Base-by-base conservation (phyloP, 495 filamentous ascomycete genomes). In the Paragyromitra xinjiangensis region DNA sequence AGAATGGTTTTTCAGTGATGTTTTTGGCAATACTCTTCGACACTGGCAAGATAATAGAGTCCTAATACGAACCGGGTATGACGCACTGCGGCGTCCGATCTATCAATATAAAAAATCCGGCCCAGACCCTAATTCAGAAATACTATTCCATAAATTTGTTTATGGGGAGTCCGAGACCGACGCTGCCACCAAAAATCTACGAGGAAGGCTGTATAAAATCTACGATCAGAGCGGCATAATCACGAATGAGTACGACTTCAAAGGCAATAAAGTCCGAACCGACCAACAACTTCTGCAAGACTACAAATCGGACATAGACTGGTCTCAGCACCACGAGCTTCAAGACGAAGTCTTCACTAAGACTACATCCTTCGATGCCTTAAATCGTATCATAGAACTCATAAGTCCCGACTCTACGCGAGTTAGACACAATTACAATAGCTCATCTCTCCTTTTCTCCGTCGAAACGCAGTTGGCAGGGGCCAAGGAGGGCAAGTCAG, bases 201-300 rank as follows among this genome's bases (percentile, higher is more conserved):
- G 63, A n/a, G 63, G 63, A 6, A 66, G 9, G 6, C 63, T 66
- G 0, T 22, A 50, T 44, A 48, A 59, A 26, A 16, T 44, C 5
- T 77, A 39, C 22, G 83, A 85, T 64, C 83, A 83, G 64, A 63
- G 81, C 0, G 82, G 82, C 0, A n/a, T 77, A 0, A 2, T 16
- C 0, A 69, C 34, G 0, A 39, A 6, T 6, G 8, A 44, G 8
- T 85, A 67, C 50, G 82, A 84, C 64, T 83, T 83, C 69, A 80
- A 82, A 59, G 80, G 78, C 0, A 83, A 84, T 50, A 37, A 42
- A 0, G 6, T 82, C 0, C 6, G 24, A 7, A 14, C 6, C 0
- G 9, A 40, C 1, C 45, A 29, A 2, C 64, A 48, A 16, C 42
- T 81, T 22, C 76, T 78, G 0, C 29, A 1, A 2, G 63, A 83